Conservation (phyloP, 148 eudicot genomes). For the Talinum fruticosum region DNA sequence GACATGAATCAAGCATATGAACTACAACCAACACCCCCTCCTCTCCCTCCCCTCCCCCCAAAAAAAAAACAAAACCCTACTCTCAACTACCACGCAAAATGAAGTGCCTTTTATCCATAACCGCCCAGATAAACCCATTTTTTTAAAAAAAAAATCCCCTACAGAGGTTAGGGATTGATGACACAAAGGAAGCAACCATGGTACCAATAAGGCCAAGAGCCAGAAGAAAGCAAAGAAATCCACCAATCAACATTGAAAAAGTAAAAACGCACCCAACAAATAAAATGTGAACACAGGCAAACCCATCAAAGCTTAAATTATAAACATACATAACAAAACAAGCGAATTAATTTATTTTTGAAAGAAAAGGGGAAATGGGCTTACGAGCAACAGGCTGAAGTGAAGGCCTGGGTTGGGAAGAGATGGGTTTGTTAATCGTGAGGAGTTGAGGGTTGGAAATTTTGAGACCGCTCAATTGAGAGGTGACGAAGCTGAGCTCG, state of each 20-base stretch:
- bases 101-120: too few species aligned
- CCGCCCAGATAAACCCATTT: background rate
- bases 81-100: background rate
- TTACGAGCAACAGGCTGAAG: constrained; percentile 59
- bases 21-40: too few species aligned
- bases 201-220: background rate
- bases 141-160: background rate
- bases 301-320: constrained; percentile 5
- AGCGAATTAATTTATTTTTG: background rate
- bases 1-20: background rate
- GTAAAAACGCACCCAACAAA: background rate
- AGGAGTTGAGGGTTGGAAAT: constrained; percentile 24
- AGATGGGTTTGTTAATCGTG: constrained; percentile 32
- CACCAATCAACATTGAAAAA: background rate
- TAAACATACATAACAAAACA: background rate
- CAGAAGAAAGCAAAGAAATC: background rate
- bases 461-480: constrained; percentile 49
- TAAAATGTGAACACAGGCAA: background rate
- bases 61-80: background rate
- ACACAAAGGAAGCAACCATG: background rate
- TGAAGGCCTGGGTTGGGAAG: constrained; percentile 28
- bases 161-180: background rate
- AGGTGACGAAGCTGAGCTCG: constrained; percentile 47
- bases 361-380: constrained; percentile 9
- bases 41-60: too few species aligned